Evolutionary conservation across 2,329 filamentous ascomycete species (phyloP), one percentile per base, ranked within the genome.

Genomic region (Sporothrix brunneoviolacea): DNA sequence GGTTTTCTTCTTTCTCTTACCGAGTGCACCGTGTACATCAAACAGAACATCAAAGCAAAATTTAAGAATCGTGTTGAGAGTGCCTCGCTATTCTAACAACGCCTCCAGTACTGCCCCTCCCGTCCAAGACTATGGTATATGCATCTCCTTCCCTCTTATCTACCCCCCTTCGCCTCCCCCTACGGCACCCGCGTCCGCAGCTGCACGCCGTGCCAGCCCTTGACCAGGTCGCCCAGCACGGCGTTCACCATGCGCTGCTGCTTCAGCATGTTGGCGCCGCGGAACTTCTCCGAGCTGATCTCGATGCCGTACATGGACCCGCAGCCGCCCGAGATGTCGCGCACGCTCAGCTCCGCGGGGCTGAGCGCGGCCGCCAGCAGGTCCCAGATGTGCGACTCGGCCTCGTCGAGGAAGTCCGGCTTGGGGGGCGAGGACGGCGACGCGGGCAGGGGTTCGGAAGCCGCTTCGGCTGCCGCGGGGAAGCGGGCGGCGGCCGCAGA

Each of bases 281-380:
- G 74, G 68, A 94, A 94, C 60, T 74, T 76, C 41, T 81, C 74
- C 8, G 84, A 87, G 42, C 82, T 77, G 57, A 93, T 82, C 60
- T 91, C 84, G 58, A 94, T 84, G 50, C 82, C 84, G 69, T 93
- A 93, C 88, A 93, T 93, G 62, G 83, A 87, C 9, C 88, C 88
- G 68, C 88, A 94, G 27, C 88, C 88, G 52, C 88, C 88, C 21
- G 84, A 88, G 46, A 93, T 80, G 68, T 94, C 88, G 64, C 85
- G 83, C 9, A 93, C 86, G 65, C 82, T 66, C 22, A 82, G 66
- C 52, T 75, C 66, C 0, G 72, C 72, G 0, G 78, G 77, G 2
- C 64, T 56, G 50, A 81, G 76, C 60, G 75, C 75, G 7, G 67
- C 65, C 16, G 65, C 57, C 47, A 82, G 68, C 44, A 72, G 68